phyloP scores from a whole-genome alignment of 805 yeast genomes.

The Kuraishia capsulata region DNA sequence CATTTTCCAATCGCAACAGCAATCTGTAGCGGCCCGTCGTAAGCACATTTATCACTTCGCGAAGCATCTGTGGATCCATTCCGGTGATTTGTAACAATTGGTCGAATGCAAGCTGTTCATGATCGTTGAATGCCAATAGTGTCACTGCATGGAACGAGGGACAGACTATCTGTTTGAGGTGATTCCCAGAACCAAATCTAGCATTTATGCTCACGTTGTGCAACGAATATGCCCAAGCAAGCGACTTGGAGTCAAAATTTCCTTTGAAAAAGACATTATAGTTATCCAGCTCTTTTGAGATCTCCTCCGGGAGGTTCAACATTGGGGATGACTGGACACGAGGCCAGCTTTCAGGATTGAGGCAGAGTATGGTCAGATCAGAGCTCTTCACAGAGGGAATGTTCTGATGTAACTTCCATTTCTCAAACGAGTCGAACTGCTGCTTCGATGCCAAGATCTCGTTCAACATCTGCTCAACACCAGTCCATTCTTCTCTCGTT shows the following conservation, averaged over 20 bases:
- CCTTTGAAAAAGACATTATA: neutral
- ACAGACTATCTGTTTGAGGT: neutral
- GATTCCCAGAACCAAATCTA: neutral
- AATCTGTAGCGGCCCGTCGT: neutral
- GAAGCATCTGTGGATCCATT: neutral
- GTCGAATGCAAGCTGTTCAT: neutral
- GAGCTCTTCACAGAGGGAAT: neutral
- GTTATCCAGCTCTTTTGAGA: neutral
- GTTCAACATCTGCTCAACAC: neutral
- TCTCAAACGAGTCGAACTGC: neutral
- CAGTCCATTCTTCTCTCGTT: neutral
- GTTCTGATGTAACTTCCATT: too few relatives aligned
- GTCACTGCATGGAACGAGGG: conserved; percentile 2
- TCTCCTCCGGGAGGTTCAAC: neutral
- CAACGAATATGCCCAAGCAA: neutral
- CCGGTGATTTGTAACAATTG: conserved; percentile 1
- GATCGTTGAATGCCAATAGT: conserved; percentile 2
- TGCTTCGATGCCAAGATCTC: neutral
- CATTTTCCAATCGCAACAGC: neutral
- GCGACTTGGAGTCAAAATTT: neutral
- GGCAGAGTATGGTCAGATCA: neutral
- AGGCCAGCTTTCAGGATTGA: conserved; percentile 1
- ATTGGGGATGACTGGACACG: neutral
- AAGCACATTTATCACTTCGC: conserved; percentile 1
- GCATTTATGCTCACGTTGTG: conserved; percentile 1